These are phyloP conservation scores for Ceratocystis lukuohia DNA, from an alignment of 2,329 filamentous ascomycete genomes.

Conservation along the genomic window DNA sequence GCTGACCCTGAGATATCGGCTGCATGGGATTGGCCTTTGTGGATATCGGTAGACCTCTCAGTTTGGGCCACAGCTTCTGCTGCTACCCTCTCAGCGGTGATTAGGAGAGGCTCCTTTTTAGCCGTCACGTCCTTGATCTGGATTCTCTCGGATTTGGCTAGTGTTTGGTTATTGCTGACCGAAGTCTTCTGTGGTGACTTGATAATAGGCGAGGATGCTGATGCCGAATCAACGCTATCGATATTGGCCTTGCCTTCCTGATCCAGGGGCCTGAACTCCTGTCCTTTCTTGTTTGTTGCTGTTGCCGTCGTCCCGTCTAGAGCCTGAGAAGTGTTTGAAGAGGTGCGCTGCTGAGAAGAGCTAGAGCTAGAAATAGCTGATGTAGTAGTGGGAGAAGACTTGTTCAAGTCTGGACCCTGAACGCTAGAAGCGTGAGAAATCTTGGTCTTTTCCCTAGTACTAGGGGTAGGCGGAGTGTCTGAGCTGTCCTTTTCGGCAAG, in stretches of 20 bases:
- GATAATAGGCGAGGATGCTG: background rate
- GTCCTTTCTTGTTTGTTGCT: conserved; percentile 13
- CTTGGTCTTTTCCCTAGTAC: background rate
- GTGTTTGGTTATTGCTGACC: background rate
- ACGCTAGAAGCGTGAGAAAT: background rate
- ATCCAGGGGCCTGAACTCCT: conserved; percentile 1
- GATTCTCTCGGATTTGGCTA: conserved; percentile 26
- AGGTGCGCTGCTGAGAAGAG: background rate
- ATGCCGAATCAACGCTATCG: background rate
- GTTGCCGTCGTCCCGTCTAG: conserved; percentile 11
- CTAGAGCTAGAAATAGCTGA: background rate
- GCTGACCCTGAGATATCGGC: conserved; percentile 7
- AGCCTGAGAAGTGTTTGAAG: background rate
- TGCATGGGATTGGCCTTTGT: background rate
- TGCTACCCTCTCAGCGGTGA: conserved; percentile 11
- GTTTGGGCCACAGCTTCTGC: conserved; percentile 3
- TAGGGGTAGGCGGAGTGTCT: background rate
- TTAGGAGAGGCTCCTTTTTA: conserved; percentile 17
- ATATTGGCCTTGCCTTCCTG: background rate
- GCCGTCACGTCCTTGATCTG: conserved; percentile 25
- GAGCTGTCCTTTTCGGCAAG: background rate
- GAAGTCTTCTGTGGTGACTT: conserved; percentile 10
- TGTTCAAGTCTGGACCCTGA: background rate
- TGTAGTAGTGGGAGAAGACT: background rate
- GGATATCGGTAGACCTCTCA: background rate